phyloP scores from a whole-genome alignment of 768 basidiomycete species.

The Macrocybe gigantea region DNA sequence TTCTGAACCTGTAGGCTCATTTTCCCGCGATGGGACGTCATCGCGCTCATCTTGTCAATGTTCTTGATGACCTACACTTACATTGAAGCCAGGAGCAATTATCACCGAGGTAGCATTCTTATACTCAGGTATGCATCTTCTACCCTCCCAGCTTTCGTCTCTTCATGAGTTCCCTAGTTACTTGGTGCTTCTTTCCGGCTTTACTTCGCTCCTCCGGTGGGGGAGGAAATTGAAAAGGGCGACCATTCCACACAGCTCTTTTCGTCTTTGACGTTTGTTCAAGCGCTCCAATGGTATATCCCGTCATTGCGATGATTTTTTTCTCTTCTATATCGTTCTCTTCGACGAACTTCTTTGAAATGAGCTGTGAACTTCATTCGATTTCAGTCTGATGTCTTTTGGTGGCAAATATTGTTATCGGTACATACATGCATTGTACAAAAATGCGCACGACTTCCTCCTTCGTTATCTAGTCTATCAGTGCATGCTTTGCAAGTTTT shows the following conservation, averaged over 20 bases:
- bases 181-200: constrained; percentile 84
- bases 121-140: constrained; percentile 68
- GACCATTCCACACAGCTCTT: constrained; percentile 22
- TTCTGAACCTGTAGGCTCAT: constrained; percentile 57
- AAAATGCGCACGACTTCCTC: no score
- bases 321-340: neutral
- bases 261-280: constrained; percentile 29
- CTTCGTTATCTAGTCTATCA: constrained; percentile 21
- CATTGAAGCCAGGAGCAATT: constrained; percentile 98
- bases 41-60: constrained; percentile 91
- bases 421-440: neutral
- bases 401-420: neutral
- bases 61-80: constrained; percentile 98
- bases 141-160: neutral
- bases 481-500: constrained; percentile 52
- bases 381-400: no score
- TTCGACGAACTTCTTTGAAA: no score
- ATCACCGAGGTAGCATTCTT: constrained; percentile 94
- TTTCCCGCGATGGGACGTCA: constrained; percentile 97
- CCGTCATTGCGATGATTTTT: constrained; percentile 18
- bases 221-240: constrained; percentile 30
- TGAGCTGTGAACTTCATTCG: no score
- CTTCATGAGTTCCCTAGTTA: constrained; percentile 49
- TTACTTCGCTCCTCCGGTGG: constrained; percentile 78
- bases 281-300: constrained; percentile 35